A percentile compares a stretch with the other conserved stretches of the same genome.
Evolutionary conservation across 2,329 filamentous ascomycete species (phyloP).

Genomic region (Colletotrichum godetiae): DNA sequence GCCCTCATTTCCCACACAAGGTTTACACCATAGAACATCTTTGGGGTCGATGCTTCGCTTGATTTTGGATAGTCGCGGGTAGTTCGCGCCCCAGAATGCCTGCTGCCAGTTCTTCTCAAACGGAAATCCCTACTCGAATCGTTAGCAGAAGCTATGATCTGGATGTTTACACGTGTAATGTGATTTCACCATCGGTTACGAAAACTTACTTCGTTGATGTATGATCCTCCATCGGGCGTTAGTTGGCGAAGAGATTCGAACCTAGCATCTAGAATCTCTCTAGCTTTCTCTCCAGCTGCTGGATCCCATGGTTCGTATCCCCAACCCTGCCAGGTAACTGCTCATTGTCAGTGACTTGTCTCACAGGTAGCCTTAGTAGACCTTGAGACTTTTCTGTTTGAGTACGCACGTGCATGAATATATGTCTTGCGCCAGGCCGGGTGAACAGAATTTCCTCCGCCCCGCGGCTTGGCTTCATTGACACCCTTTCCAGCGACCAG

Average conservation of each 20-base stretch:
- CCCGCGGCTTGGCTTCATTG: slow-evolving; percentile 54
- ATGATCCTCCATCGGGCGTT: slow-evolving; percentile 28
- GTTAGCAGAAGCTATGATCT: not conserved
- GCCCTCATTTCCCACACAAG: slow-evolving; percentile 28
- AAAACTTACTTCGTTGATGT: slow-evolving; percentile 36
- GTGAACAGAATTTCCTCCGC: slow-evolving; percentile 59
- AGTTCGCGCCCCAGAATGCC: slow-evolving; percentile 35
- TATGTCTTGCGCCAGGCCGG: slow-evolving; percentile 60
- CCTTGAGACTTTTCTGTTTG: not conserved
- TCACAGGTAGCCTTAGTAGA: not conserved
- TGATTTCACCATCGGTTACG: too few species aligned
- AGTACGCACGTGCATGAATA: slow-evolving; percentile 50
- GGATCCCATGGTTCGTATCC: slow-evolving; percentile 46
- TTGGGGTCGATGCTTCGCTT: slow-evolving; percentile 26
- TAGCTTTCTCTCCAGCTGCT: slow-evolving; percentile 42
- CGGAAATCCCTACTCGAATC: not conserved
- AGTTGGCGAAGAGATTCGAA: slow-evolving; percentile 47
- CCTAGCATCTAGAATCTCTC: slow-evolving; percentile 40
- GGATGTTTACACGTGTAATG: too few species aligned
- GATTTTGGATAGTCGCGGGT: slow-evolving; percentile 17
- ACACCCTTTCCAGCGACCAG: slow-evolving; percentile 59
- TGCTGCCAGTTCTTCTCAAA: slow-evolving; percentile 35
- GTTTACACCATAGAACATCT: slow-evolving; percentile 29
- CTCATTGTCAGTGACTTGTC: not conserved
- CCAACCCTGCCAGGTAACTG: not conserved